Conservation (phyloP, 768 basidiomycete genomes). For the Trametes cinnabarina region DNA sequence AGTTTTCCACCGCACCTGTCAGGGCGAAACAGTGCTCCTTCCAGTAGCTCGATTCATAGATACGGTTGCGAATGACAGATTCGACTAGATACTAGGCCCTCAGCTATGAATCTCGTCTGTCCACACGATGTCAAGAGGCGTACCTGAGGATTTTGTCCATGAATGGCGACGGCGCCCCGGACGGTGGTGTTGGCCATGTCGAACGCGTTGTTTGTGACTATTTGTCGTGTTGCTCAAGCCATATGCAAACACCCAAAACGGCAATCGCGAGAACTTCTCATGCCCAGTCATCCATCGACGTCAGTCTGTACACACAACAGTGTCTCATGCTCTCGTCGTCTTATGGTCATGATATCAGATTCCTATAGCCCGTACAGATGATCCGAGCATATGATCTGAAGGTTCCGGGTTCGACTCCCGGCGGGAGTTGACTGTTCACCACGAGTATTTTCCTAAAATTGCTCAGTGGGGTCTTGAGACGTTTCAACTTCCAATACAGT, state of each 20-base stretch:
- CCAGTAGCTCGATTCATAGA: slow-evolving; percentile 94
- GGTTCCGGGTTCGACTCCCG: not conserved
- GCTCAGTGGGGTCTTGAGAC: not conserved
- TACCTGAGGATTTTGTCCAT: slow-evolving; percentile 97
- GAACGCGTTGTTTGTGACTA: slow-evolving; percentile 25
- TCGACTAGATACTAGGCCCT: slow-evolving; percentile 80
- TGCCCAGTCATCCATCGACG: not conserved
- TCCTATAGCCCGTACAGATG: not conserved
- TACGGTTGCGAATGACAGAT: slow-evolving; percentile 92
- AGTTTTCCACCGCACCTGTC: slow-evolving; percentile 63
- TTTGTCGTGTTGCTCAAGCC: slow-evolving; percentile 13
- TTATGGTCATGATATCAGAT: slow-evolving; percentile 1
- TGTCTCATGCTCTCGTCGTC: slow-evolving; percentile 2
- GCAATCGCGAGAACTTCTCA: not conserved
- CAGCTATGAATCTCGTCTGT: slow-evolving; percentile 19
- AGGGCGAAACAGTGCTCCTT: slow-evolving; percentile 99
- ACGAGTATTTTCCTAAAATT: no score
- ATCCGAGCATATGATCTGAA: not conserved
- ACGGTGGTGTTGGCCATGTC: slow-evolving; percentile 93
- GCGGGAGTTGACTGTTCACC: not conserved
- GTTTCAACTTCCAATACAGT: no score
- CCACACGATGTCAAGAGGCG: not conserved
- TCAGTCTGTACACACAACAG: no score
- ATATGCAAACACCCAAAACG: not conserved
- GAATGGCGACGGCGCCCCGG: slow-evolving; percentile 82